A percentile compares a stretch with the other conserved stretches of the same genome.
Evolutionary conservation across 305 asterid genomes (phyloP).

Genomic region (Rubia tinctorum): DNA sequence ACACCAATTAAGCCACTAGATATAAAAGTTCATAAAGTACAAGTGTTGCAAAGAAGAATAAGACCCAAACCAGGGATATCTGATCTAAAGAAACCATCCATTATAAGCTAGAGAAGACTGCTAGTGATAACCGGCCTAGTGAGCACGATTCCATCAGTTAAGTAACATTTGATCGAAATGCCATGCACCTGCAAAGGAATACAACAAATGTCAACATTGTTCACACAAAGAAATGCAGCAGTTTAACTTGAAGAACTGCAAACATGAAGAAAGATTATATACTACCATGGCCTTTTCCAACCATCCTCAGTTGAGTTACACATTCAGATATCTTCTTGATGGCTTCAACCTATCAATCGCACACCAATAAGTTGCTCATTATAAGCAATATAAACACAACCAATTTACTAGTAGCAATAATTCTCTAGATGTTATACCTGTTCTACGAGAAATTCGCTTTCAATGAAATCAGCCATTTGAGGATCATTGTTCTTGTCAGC

Average conservation of each 20-base stretch:
- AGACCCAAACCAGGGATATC: background rate
- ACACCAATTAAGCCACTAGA: background rate
- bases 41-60: background rate
- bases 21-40: background rate
- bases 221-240: background rate
- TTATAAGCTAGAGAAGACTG: background rate
- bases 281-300: conserved; percentile 92
- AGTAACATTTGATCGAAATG: conserved; percentile 86
- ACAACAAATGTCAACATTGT: background rate
- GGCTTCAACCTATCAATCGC: conserved; percentile 54
- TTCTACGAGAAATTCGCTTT: conserved; percentile 66
- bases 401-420: background rate
- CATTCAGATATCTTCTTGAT: conserved; percentile 73
- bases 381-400: background rate
- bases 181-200: conserved; percentile 65
- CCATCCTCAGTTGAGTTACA: conserved; percentile 77
- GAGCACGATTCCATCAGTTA: conserved; percentile 34
- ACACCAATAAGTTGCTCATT: background rate
- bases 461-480: conserved; percentile 69
- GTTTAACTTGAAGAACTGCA: background rate
- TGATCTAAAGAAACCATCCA: background rate
- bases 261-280: background rate
- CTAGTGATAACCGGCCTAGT: conserved; percentile 9
- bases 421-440: conserved; percentile 44
- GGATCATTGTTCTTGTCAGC: conserved; percentile 61